Conservation (phyloP, 164 flowering plant species). For the Vitis riparia region DNA sequence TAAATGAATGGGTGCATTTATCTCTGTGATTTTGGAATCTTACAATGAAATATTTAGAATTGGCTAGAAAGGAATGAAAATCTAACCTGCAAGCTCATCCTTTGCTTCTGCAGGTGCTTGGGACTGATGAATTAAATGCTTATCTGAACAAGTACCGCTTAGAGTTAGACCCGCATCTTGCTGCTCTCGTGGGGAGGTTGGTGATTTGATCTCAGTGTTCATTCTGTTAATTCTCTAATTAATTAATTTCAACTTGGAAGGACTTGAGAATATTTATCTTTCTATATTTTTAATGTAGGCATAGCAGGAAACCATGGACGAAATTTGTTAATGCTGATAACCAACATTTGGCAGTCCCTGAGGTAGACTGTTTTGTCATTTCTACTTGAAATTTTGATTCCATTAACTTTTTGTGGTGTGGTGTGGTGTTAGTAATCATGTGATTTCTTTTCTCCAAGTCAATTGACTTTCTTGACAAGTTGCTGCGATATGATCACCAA, state of each 20-base stretch:
- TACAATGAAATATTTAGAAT: not conserved
- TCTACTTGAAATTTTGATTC: not conserved
- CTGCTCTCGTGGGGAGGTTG: conserved; percentile 92
- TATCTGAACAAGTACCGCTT: conserved; percentile 81
- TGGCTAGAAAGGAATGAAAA: not conserved
- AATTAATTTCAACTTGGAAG: not conserved
- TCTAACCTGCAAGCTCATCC: not conserved
- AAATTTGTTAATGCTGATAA: conserved; percentile 82
- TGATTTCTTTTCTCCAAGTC: conserved; percentile 45
- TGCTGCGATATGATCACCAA: conserved; percentile 97
- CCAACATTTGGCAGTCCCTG: conserved; percentile 92
- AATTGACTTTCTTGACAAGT: conserved; percentile 87
- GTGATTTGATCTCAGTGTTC: conserved; percentile 4
- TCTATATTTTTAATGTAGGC: conserved; percentile 41
- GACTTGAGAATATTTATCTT: not conserved
- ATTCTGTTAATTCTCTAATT: not conserved
- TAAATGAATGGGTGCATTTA: not conserved
- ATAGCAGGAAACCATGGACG: conserved; percentile 86
- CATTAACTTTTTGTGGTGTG: not conserved
- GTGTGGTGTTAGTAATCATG: not conserved
- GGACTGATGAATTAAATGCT: conserved; percentile 85
- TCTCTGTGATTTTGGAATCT: not conserved
- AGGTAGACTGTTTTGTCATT: conserved; percentile 45
- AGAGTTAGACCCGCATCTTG: conserved; percentile 89
- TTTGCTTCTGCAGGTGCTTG: conserved; percentile 63